phyloP scores from a whole-genome alignment of 768 basidiomycete species.

The Lenzites betulinus region DNA sequence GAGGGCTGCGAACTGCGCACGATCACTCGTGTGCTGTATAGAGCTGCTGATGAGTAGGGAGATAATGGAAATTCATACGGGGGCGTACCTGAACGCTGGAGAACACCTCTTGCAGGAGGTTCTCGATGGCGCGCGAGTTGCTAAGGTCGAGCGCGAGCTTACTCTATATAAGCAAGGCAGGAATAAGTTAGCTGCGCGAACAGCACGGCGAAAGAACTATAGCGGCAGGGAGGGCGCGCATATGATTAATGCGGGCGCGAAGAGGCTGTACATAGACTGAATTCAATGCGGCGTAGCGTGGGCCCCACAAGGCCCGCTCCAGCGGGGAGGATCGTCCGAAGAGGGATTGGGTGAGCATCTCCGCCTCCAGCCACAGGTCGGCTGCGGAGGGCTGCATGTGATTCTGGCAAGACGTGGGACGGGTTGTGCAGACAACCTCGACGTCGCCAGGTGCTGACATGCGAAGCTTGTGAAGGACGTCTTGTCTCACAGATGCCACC shows the following conservation, averaged over 20 bases:
- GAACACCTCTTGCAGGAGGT: slow-evolving; percentile 65
- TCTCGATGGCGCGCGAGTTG: slow-evolving; percentile 75
- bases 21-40: slow-evolving; percentile 55
- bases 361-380: background rate
- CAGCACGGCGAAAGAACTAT: background rate
- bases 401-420: slow-evolving; percentile 9
- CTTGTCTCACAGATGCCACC: too few relatives aligned
- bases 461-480: too few relatives aligned
- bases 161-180: slow-evolving; percentile 39
- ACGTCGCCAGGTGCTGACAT: background rate
- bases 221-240: background rate
- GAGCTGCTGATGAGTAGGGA: background rate
- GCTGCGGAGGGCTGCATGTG: slow-evolving; percentile 15
- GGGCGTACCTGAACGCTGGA: slow-evolving; percentile 56
- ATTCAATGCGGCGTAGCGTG: background rate
- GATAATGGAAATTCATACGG: too few relatives aligned
- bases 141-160: slow-evolving; percentile 70
- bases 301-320: background rate
- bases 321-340: background rate
- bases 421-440: slow-evolving; percentile 4
- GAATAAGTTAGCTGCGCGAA: slow-evolving; percentile 1
- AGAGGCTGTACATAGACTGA: background rate
- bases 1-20: slow-evolving; percentile 58
- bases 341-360: background rate
- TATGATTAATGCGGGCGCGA: slow-evolving; percentile 16